Conservation (phyloP, 2,329 filamentous ascomycete genomes). For the Monilinia polystroma region DNA sequence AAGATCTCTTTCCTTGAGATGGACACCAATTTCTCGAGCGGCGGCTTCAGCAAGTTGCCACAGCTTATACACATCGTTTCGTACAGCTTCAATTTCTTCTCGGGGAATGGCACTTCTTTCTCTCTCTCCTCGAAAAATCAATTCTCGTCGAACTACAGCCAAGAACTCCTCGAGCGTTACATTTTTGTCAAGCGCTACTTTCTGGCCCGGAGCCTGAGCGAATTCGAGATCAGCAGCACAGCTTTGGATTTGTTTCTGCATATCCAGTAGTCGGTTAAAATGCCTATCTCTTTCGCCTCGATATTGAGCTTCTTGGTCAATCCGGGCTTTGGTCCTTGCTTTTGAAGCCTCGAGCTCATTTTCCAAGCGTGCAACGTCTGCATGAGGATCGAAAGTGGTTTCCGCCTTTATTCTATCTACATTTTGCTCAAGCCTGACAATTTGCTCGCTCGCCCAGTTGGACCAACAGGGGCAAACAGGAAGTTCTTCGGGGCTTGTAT, state of each 20-base stretch:
- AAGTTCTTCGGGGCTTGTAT: not conserved
- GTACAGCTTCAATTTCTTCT: slow-evolving; percentile 10
- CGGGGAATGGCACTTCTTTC: not conserved
- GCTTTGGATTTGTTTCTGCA: slow-evolving; percentile 11
- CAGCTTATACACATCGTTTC: slow-evolving; percentile 11
- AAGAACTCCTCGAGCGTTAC: slow-evolving; percentile 19
- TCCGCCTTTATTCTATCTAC: not conserved
- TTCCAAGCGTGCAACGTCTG: not conserved
- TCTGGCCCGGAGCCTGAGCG: slow-evolving; percentile 1
- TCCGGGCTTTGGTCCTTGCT: slow-evolving; percentile 5
- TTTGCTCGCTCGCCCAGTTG: not conserved
- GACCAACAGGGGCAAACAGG: slow-evolving; percentile 12
- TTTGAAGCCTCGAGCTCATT: not conserved
- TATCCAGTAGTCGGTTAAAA: slow-evolving; percentile 20
- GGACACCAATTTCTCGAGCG: slow-evolving; percentile 11
- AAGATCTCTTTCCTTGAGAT: not conserved
- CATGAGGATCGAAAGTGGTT: not conserved
- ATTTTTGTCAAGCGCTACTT: not conserved
- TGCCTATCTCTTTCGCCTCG: slow-evolving; percentile 20
- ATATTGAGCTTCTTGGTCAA: slow-evolving; percentile 12
- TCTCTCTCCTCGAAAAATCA: slow-evolving; percentile 1
- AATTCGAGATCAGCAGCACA: slow-evolving; percentile 16
- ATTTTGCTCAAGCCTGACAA: not conserved
- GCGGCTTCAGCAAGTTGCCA: slow-evolving; percentile 16
- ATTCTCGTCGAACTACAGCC: slow-evolving; percentile 5